Percentiles rank a stretch among this genome's conserved stretches.
Evolutionary conservation across 371 early-diverging fungal genomes (phyloP).

Genomic region (Globomyces sp.): DNA sequence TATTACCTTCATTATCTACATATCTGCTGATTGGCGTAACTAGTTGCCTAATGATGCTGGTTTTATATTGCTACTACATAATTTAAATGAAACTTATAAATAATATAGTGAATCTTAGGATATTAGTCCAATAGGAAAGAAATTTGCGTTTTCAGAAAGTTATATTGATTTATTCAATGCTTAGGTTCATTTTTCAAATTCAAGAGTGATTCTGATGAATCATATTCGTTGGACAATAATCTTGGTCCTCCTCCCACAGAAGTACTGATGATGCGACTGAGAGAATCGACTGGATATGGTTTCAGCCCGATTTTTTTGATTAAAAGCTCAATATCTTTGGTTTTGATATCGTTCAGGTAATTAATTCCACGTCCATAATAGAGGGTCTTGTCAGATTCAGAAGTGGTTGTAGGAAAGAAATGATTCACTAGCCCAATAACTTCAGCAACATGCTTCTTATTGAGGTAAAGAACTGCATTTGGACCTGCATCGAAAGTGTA

Average conservation of each 20-base stretch:
- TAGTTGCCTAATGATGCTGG: no score
- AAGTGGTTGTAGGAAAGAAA: constrained; percentile 62
- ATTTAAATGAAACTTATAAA: no score
- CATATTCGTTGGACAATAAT: constrained; percentile 49
- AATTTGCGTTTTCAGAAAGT: no score
- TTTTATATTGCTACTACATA: no score
- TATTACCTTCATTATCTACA: no score
- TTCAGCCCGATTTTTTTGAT: constrained; percentile 47
- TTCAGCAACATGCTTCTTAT: constrained; percentile 72
- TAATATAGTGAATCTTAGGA: no score
- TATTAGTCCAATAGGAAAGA: no score
- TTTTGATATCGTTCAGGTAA: constrained; percentile 32
- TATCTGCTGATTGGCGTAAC: no score
- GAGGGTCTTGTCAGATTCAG: constrained; percentile 42
- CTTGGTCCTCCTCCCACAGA: constrained; percentile 93
- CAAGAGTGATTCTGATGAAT: constrained; percentile 35
- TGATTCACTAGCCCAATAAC: constrained; percentile 77
- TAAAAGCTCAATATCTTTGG: constrained; percentile 5
- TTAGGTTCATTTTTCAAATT: constrained; percentile 16
- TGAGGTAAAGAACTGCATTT: constrained; percentile 95
- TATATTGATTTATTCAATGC: not conserved
- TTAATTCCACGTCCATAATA: constrained; percentile 51
- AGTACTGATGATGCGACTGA: constrained; percentile 88
- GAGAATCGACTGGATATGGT: constrained; percentile 66
- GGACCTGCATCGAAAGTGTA: constrained; percentile 95